Conservation (phyloP, 1,284 basidiomycete genomes). For the Marasmius sp. region DNA sequence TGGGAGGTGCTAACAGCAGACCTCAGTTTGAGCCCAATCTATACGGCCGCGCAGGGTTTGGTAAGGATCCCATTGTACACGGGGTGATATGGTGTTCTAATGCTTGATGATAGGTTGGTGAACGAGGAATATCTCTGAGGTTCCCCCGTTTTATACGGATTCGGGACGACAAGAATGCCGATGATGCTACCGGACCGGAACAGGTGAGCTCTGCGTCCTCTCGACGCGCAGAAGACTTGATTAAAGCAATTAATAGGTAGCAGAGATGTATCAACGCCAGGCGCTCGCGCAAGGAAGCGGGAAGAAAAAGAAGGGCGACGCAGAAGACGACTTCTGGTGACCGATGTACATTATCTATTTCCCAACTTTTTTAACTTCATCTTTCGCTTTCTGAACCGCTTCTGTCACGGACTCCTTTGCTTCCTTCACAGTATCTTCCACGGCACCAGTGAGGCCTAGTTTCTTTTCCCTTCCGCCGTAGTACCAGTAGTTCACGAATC, state of each 20-base stretch:
- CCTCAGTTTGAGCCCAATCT: constrained; percentile 94
- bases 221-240: background rate
- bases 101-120: constrained; percentile 60
- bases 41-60: constrained; percentile 94
- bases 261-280: constrained; percentile 94
- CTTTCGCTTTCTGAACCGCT: constrained; percentile 43
- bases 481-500: constrained; percentile 90
- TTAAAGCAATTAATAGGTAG: constrained; percentile 59
- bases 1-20: constrained; percentile 99
- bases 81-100: constrained; percentile 3
- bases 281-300: constrained; percentile 72
- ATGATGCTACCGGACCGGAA: constrained; percentile 91
- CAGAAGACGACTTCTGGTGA: constrained; percentile 90
- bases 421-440: constrained; percentile 26
- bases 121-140: constrained; percentile 89
- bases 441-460: constrained; percentile 34
- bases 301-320: constrained; percentile 72
- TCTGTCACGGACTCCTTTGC: constrained; percentile 47
- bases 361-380: constrained; percentile 39
- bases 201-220: constrained; percentile 53
- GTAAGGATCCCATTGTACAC: constrained; percentile 46
- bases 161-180: constrained; percentile 90
- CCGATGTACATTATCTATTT: constrained; percentile 14
- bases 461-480: constrained; percentile 74
- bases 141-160: constrained; percentile 94